Evolutionary conservation across 2,329 filamentous ascomycete species (phyloP).

Genomic region (Verticillium longisporum): DNA sequence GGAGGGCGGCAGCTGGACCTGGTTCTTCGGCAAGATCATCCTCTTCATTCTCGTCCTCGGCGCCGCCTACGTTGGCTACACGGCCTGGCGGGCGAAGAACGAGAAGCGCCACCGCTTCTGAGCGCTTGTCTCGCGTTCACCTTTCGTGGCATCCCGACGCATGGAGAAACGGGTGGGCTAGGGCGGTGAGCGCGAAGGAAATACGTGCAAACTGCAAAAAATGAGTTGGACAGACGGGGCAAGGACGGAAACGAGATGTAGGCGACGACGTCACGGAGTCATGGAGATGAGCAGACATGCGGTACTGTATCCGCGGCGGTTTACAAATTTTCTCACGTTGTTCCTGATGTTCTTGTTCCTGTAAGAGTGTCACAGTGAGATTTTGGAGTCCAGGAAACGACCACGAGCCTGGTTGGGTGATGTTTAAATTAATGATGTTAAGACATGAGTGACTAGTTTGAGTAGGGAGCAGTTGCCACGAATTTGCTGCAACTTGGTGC

Average conservation of each 20-base stretch:
- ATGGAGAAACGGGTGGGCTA: too few relatives aligned
- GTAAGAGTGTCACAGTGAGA: background rate
- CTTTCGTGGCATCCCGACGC: too few relatives aligned
- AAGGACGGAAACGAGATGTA: background rate
- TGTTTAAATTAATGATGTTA: too few relatives aligned
- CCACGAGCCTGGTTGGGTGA: background rate
- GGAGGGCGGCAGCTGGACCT: slow-evolving; percentile 47
- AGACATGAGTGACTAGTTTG: too few relatives aligned
- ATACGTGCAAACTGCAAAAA: background rate
- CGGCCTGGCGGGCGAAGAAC: slow-evolving; percentile 66
- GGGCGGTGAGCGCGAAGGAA: background rate
- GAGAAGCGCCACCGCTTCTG: slow-evolving; percentile 54
- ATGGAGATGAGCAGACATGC: background rate
- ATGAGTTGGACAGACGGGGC: background rate
- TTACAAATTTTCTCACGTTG: background rate
- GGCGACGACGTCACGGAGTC: background rate
- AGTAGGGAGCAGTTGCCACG: too few relatives aligned
- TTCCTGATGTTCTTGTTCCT: background rate
- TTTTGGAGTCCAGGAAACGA: background rate
- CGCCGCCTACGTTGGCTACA: slow-evolving; percentile 80
- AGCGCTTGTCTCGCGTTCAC: slow-evolving; percentile 1
- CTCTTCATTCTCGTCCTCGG: slow-evolving; percentile 63
- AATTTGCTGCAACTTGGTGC: too few relatives aligned
- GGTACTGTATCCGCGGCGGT: background rate
- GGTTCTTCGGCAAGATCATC: slow-evolving; percentile 73